A percentile compares a stretch with the other conserved stretches of the same genome.
Evolutionary conservation across 345 rosid species (phyloP).

Genomic region (Eucalyptus sp.): DNA sequence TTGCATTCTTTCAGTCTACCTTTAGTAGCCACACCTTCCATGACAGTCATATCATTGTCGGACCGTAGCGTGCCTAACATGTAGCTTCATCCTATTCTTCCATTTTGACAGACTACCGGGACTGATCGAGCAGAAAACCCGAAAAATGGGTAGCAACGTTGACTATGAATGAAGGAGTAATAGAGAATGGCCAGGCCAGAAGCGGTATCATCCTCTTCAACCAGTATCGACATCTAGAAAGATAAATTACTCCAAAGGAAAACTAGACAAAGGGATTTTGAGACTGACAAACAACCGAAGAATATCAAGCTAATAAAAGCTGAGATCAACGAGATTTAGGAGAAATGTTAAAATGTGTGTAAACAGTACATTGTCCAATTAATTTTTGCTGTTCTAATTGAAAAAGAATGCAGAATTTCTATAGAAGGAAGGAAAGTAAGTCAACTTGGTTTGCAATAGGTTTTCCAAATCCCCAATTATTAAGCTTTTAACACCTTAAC

Average conservation of each 20-base stretch:
- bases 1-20: neutral
- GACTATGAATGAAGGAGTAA: neutral
- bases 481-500: neutral
- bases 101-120: neutral
- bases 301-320: neutral
- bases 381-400: neutral
- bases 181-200: neutral
- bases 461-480: neutral
- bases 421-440: neutral
- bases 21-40: neutral
- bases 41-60: neutral
- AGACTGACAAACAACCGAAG: neutral
- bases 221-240: neutral
- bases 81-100: neutral
- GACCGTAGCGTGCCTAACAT: neutral
- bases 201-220: neutral
- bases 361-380: neutral
- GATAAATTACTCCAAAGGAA: neutral
- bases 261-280: neutral
- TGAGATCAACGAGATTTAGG: neutral
- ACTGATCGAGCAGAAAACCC: neutral
- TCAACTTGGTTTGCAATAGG: neutral
- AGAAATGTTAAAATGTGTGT: accelerated
- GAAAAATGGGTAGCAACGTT: neutral
- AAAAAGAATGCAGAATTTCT: neutral